These are phyloP conservation scores for Staphylotrichum tortipilum DNA, from an alignment of 495 filamentous ascomycete species.

Conservation along the genomic window DNA sequence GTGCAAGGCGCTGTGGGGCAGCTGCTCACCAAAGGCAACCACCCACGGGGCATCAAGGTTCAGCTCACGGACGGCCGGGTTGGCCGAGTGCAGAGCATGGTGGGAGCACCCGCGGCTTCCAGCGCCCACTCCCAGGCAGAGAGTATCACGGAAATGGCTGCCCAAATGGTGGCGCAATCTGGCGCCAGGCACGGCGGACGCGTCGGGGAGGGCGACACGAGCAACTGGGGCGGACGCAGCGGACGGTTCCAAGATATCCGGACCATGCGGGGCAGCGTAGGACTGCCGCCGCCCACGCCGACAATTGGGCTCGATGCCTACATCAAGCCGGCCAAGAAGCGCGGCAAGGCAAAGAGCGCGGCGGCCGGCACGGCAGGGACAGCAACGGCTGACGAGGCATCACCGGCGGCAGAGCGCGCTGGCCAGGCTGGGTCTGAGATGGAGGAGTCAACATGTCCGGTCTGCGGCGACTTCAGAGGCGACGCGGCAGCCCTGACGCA, in stretches of 20 bases:
- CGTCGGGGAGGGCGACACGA: constrained; percentile 1
- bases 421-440: neutral
- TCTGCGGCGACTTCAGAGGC: constrained; percentile 51
- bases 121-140: neutral
- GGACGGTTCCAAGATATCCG: neutral
- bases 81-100: constrained; percentile 57
- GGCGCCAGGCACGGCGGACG: neutral
- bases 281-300: constrained; percentile 12
- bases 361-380: constrained; percentile 3
- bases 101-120: constrained; percentile 12
- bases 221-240: no score
- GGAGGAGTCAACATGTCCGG: constrained; percentile 42
- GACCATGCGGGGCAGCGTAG: no score
- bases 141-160: neutral
- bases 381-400: neutral
- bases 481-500: constrained; percentile 50
- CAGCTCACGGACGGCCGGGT: constrained; percentile 57
- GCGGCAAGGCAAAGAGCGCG: constrained; percentile 21
- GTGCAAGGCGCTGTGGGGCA: constrained; percentile 53
- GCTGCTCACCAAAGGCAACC: constrained; percentile 59
- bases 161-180: constrained; percentile 4
- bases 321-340: constrained; percentile 36
- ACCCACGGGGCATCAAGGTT: constrained; percentile 71
- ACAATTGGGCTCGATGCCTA: constrained; percentile 35
- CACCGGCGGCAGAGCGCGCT: no score